Conservation (phyloP, 2,329 filamentous ascomycete genomes). For the Chaetomium sp. region DNA sequence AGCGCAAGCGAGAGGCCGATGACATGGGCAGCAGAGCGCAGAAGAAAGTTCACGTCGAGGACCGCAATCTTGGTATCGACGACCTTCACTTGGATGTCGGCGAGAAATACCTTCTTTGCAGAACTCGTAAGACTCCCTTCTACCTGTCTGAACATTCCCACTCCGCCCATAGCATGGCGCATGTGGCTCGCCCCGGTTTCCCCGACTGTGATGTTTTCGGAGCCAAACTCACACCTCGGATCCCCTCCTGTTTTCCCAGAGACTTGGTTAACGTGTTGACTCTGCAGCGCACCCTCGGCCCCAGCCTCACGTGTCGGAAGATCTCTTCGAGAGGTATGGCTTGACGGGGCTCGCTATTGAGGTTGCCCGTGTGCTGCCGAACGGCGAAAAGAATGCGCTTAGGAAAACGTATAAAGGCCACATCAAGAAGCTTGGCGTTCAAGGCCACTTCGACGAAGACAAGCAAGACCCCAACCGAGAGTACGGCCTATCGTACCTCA, state of each 20-base stretch:
- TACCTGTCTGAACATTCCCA: slow-evolving; percentile 31
- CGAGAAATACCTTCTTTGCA: slow-evolving; percentile 67
- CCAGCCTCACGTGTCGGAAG: slow-evolving; percentile 53
- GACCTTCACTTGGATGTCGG: slow-evolving; percentile 68
- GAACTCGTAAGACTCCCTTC: slow-evolving; percentile 65
- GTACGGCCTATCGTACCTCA: slow-evolving; percentile 56
- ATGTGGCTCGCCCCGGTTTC: slow-evolving; percentile 19
- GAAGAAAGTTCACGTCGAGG: slow-evolving; percentile 66
- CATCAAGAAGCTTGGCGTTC: slow-evolving; percentile 64
- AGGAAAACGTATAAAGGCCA: slow-evolving; percentile 70
- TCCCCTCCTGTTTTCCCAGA: slow-evolving; percentile 20
- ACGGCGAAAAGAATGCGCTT: slow-evolving; percentile 67
- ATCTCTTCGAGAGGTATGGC: slow-evolving; percentile 62
- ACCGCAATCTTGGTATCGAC: slow-evolving; percentile 62
- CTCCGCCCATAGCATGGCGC: slow-evolving; percentile 28
- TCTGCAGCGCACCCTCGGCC: slow-evolving; percentile 52
- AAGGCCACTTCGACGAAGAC: slow-evolving; percentile 61
- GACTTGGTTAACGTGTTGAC: slow-evolving; percentile 39
- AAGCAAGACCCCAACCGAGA: slow-evolving; percentile 57
- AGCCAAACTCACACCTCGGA: not conserved
- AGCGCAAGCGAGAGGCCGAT: slow-evolving; percentile 63
- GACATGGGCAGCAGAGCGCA: slow-evolving; percentile 58
- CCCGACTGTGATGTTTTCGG: slow-evolving; percentile 1
- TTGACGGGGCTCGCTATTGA: slow-evolving; percentile 60
- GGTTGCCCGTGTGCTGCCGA: slow-evolving; percentile 64